Base-by-base conservation (phyloP, 176 grass and related monocot genomes). In the Panicum miliaceum region DNA sequence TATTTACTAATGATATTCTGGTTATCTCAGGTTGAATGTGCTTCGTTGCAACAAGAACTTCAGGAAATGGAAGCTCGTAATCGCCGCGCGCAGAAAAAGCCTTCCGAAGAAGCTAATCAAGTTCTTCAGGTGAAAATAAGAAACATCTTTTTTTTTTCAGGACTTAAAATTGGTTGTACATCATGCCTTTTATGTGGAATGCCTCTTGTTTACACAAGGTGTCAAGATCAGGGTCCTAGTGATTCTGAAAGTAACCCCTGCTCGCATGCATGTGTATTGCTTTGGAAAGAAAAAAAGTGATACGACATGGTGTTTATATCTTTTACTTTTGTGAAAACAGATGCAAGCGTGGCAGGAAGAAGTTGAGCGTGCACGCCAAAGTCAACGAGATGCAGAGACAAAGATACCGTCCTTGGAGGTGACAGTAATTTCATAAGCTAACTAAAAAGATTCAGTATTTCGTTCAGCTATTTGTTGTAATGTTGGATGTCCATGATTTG, bases 271-370 rank as follows among this genome's bases (percentile, higher is more conserved):
- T 7, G 4, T 26, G 57, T 22, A 25, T 60, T 60, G 57, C 20
- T 81, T 65, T 81, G 37, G 20, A 81, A 57, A 57, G 20, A n/a
- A 57, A 57, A 57, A 57, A 57, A 20, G 9, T n/a, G 58, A 53
- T 54, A 77, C 26, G 35, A 9, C 16, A 12, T 71, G 41, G 15
- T 76, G 19, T 71, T 36, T 84, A 34, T 64, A 68, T 89, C 32
- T 88, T 65, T 82, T 80, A 67, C 71, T 80, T n/a, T 15, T 32
- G 38, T 82, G 57, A 76, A 84, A 93, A 68, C 81, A 96, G 93
- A 92, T 99, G 79, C 96, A 94, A 57, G 96, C 86, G 72, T 99
- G 96, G 96, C 96, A 96, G 83, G 93, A 96, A 90, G 91, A 99
- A 87, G 93, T 94, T 71, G 96, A 99, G 61, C 87, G 88, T 73